A percentile compares a stretch with the other conserved stretches of the same genome.
Conservation (phyloP, 306 rosid genomes). For the Hippophae tibetana region DNA sequence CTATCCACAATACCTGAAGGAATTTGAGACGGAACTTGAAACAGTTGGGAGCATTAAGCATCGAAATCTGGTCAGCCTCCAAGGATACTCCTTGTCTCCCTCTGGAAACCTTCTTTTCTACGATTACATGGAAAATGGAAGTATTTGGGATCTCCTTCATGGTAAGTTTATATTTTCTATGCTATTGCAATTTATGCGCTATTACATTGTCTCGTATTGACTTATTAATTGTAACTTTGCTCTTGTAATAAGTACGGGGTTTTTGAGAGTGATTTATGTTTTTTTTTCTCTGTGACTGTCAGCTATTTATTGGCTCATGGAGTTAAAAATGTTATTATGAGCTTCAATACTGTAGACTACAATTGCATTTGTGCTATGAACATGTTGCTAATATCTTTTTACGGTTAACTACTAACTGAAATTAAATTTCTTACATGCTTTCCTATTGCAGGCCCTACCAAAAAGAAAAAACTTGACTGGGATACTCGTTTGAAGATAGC, state of each 20-base stretch:
- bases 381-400: background rate
- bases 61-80: conserved; percentile 85
- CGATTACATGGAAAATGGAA: conserved; percentile 93
- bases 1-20: conserved; percentile 61
- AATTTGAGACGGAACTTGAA: conserved; percentile 79
- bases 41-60: conserved; percentile 93
- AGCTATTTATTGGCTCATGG: no score
- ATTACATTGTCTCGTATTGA: background rate
- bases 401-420: background rate
- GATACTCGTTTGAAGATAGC: conserved; percentile 68
- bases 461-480: conserved; percentile 82
- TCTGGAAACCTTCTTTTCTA: conserved; percentile 88
- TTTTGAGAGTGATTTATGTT: no score
- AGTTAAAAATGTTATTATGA: no score
- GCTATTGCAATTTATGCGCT: background rate
- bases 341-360: no score
- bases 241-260: no score
- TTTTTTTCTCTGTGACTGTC: no score
- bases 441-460: conserved; percentile 41
- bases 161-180: conserved; percentile 31
- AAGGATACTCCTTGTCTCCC: conserved; percentile 79
- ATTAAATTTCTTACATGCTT: background rate
- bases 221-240: background rate
- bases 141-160: conserved; percentile 94
- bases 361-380: no score